phyloP scores from a whole-genome alignment of 1,284 basidiomycete genomes.

The Marasmius fiardii region DNA sequence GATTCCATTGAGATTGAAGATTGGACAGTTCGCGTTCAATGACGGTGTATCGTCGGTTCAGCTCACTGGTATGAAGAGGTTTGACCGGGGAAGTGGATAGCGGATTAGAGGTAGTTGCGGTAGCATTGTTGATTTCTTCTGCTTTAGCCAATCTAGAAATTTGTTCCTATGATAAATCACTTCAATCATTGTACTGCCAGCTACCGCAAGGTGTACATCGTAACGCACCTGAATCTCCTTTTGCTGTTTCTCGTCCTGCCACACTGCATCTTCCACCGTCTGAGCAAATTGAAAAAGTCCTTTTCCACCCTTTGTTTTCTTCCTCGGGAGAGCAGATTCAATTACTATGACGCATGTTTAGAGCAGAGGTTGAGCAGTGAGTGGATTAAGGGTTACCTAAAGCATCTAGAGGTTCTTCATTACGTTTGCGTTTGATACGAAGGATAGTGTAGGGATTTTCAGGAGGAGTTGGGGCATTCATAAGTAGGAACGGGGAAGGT shows the following conservation, averaged over 20 bases:
- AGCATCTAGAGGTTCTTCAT: conserved; percentile 75
- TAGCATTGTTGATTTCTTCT: conserved; percentile 3
- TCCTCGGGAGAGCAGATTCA: conserved; percentile 55
- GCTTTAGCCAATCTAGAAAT: conserved; percentile 45
- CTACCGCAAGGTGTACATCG: not conserved
- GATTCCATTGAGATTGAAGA: conserved; percentile 9
- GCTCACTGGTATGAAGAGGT: conserved; percentile 21
- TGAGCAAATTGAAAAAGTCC: conserved; percentile 76
- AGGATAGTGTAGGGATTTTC: conserved; percentile 58
- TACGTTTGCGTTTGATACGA: conserved; percentile 75
- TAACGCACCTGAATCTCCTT: conserved; percentile 55
- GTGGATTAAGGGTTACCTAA: conserved; percentile 45
- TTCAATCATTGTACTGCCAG: conserved; percentile 1
- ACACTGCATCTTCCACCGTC: conserved; percentile 66
- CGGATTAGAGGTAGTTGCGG: conserved; percentile 18
- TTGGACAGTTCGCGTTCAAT: conserved; percentile 29
- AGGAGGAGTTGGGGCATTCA: not conserved
- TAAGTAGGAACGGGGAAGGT: no score
- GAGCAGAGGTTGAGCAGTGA: not conserved
- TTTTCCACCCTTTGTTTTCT: conserved; percentile 55
- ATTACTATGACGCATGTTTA: conserved; percentile 42
- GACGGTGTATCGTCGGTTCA: conserved; percentile 42
- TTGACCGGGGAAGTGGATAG: conserved; percentile 21
- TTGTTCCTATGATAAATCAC: conserved; percentile 36
- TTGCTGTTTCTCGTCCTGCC: conserved; percentile 56